These are phyloP conservation scores for Plasmodium gonderi DNA, from an alignment of 169 alveolate species.

Conservation along the genomic window DNA sequence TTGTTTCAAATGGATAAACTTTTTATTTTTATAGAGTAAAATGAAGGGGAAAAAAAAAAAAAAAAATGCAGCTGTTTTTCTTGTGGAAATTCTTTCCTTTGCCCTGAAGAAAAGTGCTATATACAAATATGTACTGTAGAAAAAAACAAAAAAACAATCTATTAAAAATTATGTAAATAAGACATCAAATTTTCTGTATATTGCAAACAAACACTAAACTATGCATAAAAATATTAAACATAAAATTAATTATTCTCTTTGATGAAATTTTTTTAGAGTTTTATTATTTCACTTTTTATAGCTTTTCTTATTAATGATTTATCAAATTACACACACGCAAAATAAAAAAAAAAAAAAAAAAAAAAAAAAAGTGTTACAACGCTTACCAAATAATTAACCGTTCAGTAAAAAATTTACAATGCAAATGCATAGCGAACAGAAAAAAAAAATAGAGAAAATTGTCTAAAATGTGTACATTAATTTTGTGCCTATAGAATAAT, in stretches of 20 bases:
- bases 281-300: not conserved
- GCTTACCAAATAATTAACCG: not conserved
- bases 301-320: not conserved
- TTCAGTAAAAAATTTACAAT: not conserved
- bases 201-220: not conserved
- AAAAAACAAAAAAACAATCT: slow-evolving; percentile 22
- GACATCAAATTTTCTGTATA: slow-evolving; percentile 2
- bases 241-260: not conserved
- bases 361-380: not conserved
- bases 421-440: not conserved
- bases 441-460: slow-evolving; percentile 44
- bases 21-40: not conserved
- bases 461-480: slow-evolving; percentile 21
- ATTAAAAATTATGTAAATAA: slow-evolving; percentile 14
- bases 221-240: not conserved
- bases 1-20: slow-evolving; percentile 1
- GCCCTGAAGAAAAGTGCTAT: not conserved
- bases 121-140: not conserved
- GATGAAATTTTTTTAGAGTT: not conserved
- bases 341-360: not conserved
- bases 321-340: slow-evolving; percentile 10
- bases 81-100: not conserved
- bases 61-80: not conserved
- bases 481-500: slow-evolving; percentile 36
- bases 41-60: not conserved